Evolutionary conservation across 2,329 filamentous ascomycete genomes (phyloP), one percentile per base, ranked within the genome.

Genomic region (Aureobasidium sp.): DNA sequence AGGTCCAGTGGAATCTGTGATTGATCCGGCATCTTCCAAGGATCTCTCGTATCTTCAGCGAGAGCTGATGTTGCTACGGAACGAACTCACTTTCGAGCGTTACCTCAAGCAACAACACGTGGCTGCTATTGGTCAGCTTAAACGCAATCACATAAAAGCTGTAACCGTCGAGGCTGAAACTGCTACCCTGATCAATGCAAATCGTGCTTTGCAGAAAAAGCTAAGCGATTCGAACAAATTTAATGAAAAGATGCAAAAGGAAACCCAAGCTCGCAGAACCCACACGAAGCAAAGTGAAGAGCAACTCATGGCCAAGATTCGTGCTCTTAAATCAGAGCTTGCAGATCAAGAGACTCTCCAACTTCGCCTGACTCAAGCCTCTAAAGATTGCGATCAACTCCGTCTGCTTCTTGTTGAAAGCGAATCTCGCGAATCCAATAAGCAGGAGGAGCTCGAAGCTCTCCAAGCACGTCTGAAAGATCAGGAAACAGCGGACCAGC

Each of bases 101-200:
- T 93, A 91, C 73, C 81, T 93, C 68, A 93, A 92, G 71, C 85
- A 91, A 66, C 90, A 94, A 69, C 90, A 93, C 71, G 84, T 92
- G 66, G 84, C 87, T 1, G 89, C 93, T 63, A 92, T 94, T 70
- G 89, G 89, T 0, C 88, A 90, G 69, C 76, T 94, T 46, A 87
- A 89, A 67, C 82, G 88, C 15, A 86, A 86, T 65, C 87, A 91
- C 63, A 84, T 93, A 66, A 84, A 84, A 66, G 88, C 92, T 71
- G 88, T 88, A 8, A 88, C 89, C 1, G 87, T 85, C 0, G 90
- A 93, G 71, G 89, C 90, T 0, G 89, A 94, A 70, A 91, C 88
- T 1, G 89, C 93, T 67, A 91, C 91, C 59, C 76, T 94, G 3
- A 84, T 93, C 66, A 87, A 91, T 68, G 86, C 83, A 20, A 93